These are phyloP conservation scores for Patellaria atrata DNA, from an alignment of 495 filamentous ascomycete genomes.

Conservation along the genomic window DNA sequence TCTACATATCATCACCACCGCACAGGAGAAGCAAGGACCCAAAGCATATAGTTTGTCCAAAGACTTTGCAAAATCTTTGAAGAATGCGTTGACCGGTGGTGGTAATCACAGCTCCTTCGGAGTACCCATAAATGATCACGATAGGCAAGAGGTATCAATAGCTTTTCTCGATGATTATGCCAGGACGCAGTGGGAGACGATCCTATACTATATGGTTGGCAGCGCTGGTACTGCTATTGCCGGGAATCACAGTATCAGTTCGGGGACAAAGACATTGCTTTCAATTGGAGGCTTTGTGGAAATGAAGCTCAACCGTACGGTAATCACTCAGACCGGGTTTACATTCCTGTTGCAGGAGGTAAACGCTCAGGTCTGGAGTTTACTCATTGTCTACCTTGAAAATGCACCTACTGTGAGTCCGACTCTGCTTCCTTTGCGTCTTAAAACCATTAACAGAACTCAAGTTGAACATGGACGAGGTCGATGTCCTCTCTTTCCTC, in stretches of 20 bases:
- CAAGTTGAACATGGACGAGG: slow-evolving; percentile 60
- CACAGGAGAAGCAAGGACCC: slow-evolving; percentile 39
- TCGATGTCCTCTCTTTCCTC: slow-evolving; percentile 88
- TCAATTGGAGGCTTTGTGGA: slow-evolving; percentile 69
- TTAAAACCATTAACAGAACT: background rate
- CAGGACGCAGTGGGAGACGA: slow-evolving; percentile 81
- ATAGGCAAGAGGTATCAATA: slow-evolving; percentile 44
- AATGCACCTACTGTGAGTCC: slow-evolving; percentile 47
- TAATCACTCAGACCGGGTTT: slow-evolving; percentile 84
- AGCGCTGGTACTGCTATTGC: slow-evolving; percentile 41
- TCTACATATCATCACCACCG: slow-evolving; percentile 62
- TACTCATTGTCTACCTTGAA: slow-evolving; percentile 84
- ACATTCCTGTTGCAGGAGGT: slow-evolving; percentile 88
- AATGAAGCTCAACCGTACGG: slow-evolving; percentile 38
- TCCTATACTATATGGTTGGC: slow-evolving; percentile 87
- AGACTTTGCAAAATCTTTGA: slow-evolving; percentile 61
- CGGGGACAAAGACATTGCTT: slow-evolving; percentile 69
- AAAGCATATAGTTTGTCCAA: slow-evolving; percentile 56
- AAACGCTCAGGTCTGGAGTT: slow-evolving; percentile 91
- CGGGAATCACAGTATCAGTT: slow-evolving; percentile 42
- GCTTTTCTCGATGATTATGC: slow-evolving; percentile 75
- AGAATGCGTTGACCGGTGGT: slow-evolving; percentile 72
- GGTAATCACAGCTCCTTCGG: slow-evolving; percentile 81
- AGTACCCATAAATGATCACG: slow-evolving; percentile 52
- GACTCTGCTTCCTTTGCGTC: background rate